Evolutionary conservation across 164 flowering plant species (phyloP).

Genomic region (Vitis cinerea): DNA sequence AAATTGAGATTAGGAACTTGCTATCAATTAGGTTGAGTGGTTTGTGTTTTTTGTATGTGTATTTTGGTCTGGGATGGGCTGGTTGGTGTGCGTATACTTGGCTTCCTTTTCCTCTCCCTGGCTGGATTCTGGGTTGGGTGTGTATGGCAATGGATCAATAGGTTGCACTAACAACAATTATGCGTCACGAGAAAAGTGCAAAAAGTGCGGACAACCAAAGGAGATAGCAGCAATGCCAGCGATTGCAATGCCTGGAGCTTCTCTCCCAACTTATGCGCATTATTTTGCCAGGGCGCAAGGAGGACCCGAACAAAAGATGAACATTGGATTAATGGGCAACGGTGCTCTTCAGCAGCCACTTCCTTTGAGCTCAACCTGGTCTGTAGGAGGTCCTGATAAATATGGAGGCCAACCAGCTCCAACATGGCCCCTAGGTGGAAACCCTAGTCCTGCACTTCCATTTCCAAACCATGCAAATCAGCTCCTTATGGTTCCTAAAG

Average conservation of each 20-base stretch:
- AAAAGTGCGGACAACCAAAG: conserved; percentile 95
- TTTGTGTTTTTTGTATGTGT: conserved; percentile 67
- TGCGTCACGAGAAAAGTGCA: conserved; percentile 97
- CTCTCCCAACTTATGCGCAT: conserved; percentile 73
- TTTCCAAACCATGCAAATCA: conserved; percentile 42
- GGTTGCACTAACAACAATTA: conserved; percentile 99
- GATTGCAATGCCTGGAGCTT: conserved; percentile 84
- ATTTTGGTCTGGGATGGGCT: conserved; percentile 55
- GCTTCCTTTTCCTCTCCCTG: conserved; percentile 60
- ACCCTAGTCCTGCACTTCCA: conserved; percentile 37
- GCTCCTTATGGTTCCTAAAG: conserved; percentile 54
- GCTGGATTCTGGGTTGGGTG: conserved; percentile 71
- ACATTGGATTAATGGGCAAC: conserved; percentile 41
- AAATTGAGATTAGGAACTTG: conserved; percentile 26
- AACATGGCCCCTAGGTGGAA: conserved; percentile 50
- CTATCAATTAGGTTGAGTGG: conserved; percentile 68
- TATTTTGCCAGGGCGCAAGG: conserved; percentile 80
- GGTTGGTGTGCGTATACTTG: conserved; percentile 93
- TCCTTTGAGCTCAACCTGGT: conserved; percentile 51
- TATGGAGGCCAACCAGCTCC: conserved; percentile 49
- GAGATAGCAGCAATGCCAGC: conserved; percentile 97
- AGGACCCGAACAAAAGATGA: conserved; percentile 56
- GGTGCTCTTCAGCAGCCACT: conserved; percentile 51
- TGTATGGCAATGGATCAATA: conserved; percentile 75
- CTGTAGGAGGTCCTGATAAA: conserved; percentile 45